Evolutionary conservation across 208 protist species (phyloP).

Genomic region (Trypanosomatidae sp.): DNA sequence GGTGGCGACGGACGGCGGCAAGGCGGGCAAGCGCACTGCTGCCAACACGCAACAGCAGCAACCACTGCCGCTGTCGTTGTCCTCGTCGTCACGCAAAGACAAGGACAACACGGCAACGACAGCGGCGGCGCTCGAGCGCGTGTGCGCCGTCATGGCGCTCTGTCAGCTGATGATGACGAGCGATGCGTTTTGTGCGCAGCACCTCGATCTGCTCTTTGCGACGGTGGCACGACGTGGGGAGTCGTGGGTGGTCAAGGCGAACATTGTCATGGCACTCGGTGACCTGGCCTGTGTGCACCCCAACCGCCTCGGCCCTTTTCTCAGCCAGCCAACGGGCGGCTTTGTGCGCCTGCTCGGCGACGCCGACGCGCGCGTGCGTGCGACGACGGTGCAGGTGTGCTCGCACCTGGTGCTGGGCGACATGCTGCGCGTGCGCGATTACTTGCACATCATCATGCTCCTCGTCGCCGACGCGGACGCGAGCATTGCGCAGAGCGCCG

Average conservation of each 20-base stretch:
- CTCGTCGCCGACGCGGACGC: slow-evolving; percentile 80
- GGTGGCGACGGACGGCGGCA: slow-evolving; percentile 15
- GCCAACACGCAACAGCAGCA: slow-evolving; percentile 12
- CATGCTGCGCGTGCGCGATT: slow-evolving; percentile 83
- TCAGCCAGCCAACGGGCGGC: slow-evolving; percentile 52
- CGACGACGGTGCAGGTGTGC: slow-evolving; percentile 86
- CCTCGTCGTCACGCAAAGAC: no score
- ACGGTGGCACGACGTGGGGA: slow-evolving; percentile 60
- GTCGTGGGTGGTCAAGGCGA: slow-evolving; percentile 82
- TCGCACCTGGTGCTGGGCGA: slow-evolving; percentile 82
- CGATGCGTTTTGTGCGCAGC: slow-evolving; percentile 48
- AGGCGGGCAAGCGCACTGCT: neutral
- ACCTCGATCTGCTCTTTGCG: slow-evolving; percentile 69
- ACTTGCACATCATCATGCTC: slow-evolving; percentile 77
- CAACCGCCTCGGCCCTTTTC: slow-evolving; percentile 68
- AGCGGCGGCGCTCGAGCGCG: no score
- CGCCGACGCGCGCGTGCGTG: slow-evolving; percentile 73
- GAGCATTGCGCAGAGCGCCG: slow-evolving; percentile 69
- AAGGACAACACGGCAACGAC: no score
- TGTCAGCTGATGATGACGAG: slow-evolving; percentile 81
- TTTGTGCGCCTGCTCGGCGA: slow-evolving; percentile 80
- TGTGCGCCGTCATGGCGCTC: slow-evolving; percentile 71
- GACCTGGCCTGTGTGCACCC: slow-evolving; percentile 84
- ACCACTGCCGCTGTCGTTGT: no score
- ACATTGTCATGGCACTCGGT: slow-evolving; percentile 76